Conservation (phyloP, 2,329 filamentous ascomycete species). For the Hypoxylon sp. region DNA sequence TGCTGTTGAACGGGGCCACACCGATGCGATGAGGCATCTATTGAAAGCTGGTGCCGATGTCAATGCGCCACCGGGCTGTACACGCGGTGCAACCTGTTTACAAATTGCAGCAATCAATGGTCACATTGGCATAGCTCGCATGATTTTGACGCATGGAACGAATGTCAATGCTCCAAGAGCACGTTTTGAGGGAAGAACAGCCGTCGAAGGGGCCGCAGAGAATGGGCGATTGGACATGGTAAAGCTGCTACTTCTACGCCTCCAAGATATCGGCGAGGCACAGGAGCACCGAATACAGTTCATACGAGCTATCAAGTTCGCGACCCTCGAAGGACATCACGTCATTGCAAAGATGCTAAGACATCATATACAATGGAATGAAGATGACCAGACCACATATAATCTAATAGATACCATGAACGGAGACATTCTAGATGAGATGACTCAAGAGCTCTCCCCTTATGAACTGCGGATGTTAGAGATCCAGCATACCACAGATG, state of each 20-base stretch:
- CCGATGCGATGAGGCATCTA: not conserved
- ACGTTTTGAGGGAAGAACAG: conserved; percentile 6
- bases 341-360: conserved; percentile 1
- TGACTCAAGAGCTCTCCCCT: conserved; percentile 11
- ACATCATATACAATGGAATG: not conserved
- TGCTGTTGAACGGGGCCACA: not conserved
- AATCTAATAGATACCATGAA: not conserved
- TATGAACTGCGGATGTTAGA: not conserved
- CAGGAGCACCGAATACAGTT: conserved; percentile 1
- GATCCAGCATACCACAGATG: not conserved
- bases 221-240: conserved; percentile 22
- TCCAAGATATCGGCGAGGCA: not conserved
- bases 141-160: conserved; percentile 12
- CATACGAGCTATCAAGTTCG: conserved; percentile 4
- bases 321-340: not conserved
- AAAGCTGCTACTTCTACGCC: conserved; percentile 9
- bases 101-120: conserved; percentile 25
- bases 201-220: conserved; percentile 26
- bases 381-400: not conserved
- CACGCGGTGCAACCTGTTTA: conserved; percentile 17
- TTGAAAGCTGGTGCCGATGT: conserved; percentile 16
- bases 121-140: conserved; percentile 13
- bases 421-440: not conserved
- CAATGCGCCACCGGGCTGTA: conserved; percentile 6
- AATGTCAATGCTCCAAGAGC: conserved; percentile 17